phyloP scores from a whole-genome alignment of 768 basidiomycete genomes.

The Hericium alpestre region DNA sequence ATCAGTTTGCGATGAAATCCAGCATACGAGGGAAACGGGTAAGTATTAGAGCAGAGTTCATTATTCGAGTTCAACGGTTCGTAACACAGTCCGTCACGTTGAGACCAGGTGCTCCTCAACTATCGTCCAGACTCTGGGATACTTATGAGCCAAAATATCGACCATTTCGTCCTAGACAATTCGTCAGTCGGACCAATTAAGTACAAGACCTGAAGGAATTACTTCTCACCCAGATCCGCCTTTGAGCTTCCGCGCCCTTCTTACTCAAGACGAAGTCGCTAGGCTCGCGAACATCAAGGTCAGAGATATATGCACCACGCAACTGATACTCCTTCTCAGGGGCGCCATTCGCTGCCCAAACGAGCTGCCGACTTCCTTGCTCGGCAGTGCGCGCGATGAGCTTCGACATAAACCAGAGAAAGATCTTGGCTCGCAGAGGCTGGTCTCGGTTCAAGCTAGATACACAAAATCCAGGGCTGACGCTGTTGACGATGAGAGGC shows the following conservation, averaged over 20 bases:
- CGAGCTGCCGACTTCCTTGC: conserved; percentile 25
- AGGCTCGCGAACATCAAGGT: conserved; percentile 14
- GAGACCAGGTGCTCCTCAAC: not conserved
- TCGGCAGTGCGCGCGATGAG: conserved; percentile 13
- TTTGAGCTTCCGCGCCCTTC: too few species aligned
- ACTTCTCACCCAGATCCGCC: too few species aligned
- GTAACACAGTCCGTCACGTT: not conserved
- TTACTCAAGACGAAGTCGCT: conserved; percentile 21
- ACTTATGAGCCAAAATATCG: not conserved
- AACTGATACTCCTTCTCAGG: conserved; percentile 13
- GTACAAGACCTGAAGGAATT: not conserved
- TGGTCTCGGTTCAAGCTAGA: conserved; percentile 3
- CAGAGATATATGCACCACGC: conserved; percentile 15
- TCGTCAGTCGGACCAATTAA: not conserved
- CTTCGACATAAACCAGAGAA: not conserved
- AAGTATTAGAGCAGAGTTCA: too few species aligned
- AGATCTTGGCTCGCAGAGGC: not conserved
- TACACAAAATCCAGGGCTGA: conserved; percentile 9
- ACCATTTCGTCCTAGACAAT: not conserved
- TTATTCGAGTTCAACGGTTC: too few species aligned
- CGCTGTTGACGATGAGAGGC: conserved; percentile 6
- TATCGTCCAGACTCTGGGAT: not conserved
- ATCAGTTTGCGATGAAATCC: too few species aligned
- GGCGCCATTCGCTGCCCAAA: conserved; percentile 21
- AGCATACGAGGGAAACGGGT: too few species aligned